These are phyloP conservation scores for Auricularia sp. DNA, from an alignment of 768 basidiomycete species.

Conservation along the genomic window DNA sequence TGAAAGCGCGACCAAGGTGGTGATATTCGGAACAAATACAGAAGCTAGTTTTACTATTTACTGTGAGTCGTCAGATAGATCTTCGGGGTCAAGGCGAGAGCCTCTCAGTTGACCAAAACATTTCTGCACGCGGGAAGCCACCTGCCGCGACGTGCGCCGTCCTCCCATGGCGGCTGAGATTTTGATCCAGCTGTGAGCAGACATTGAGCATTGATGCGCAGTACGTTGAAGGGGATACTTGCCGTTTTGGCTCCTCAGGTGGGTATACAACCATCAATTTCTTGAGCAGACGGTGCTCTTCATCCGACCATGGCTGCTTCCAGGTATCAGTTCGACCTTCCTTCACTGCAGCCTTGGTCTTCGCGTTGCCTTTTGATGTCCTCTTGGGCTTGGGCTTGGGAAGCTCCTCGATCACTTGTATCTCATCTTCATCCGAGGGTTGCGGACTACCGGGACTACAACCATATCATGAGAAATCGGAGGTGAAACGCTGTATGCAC, in stretches of 20 bases:
- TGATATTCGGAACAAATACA: no score
- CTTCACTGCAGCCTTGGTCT: not conserved
- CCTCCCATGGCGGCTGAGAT: not conserved
- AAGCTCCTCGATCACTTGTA: not conserved
- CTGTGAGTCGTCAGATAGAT: no score
- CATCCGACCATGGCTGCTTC: not conserved
- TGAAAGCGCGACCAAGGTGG: no score
- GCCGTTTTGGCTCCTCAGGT: not conserved
- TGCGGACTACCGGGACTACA: no score
- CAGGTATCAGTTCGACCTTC: no score
- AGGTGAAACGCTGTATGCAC: no score
- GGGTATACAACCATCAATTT: not conserved
- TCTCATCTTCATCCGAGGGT: not conserved
- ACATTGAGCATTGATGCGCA: not conserved
- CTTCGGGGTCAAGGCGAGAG: no score
- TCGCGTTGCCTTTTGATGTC: not conserved
- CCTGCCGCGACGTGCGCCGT: not conserved
- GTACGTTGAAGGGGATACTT: not conserved
- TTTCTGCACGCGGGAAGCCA: not conserved
- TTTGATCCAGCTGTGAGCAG: not conserved
- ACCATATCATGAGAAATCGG: no score
- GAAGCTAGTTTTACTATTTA: no score
- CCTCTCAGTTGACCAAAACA: not conserved
- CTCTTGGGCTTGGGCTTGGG: not conserved
- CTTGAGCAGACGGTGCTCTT: not conserved